phyloP scores from a whole-genome alignment of 1,139 yeast genomes.

The Magnusiomyces suaveolens region DNA sequence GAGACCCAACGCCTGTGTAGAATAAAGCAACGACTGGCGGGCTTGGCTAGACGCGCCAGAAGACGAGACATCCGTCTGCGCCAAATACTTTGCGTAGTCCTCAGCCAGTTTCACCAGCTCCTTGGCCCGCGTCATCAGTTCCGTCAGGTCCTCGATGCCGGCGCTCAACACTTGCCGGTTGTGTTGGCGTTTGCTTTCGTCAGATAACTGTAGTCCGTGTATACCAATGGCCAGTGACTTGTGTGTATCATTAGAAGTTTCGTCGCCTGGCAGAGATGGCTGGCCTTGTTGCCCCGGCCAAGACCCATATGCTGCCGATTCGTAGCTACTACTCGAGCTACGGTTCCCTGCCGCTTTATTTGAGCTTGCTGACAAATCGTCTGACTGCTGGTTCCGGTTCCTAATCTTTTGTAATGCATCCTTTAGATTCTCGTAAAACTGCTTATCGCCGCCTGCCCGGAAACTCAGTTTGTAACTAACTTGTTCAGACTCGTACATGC shows the following conservation, averaged over 20 bases:
- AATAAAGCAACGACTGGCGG: slow-evolving; percentile 24
- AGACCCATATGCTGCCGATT: too few species aligned
- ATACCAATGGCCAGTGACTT: slow-evolving; percentile 40
- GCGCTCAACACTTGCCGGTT: slow-evolving; percentile 56
- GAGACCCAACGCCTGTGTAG: slow-evolving; percentile 30
- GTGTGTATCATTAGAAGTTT: not conserved
- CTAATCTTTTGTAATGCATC: slow-evolving; percentile 14
- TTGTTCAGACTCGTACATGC: not conserved
- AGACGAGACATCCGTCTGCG: slow-evolving; percentile 13
- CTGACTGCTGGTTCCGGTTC: too few species aligned
- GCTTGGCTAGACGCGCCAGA: slow-evolving; percentile 18
- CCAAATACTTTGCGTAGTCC: slow-evolving; percentile 35
- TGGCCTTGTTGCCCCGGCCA: too few species aligned
- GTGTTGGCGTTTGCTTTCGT: slow-evolving; percentile 47
- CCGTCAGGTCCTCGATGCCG: slow-evolving; percentile 70
- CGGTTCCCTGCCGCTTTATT: not conserved
- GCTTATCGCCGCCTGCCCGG: slow-evolving; percentile 29
- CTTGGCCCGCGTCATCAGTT: slow-evolving; percentile 65
- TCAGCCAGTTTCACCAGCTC: slow-evolving; percentile 57
- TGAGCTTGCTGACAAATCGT: not conserved
- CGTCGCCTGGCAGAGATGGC: too few species aligned
- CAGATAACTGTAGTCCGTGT: slow-evolving; percentile 55
- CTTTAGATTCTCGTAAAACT: slow-evolving; percentile 26
- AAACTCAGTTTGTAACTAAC: slow-evolving; percentile 28
- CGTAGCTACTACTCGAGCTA: too few species aligned